These are phyloP conservation scores for Hebeloma cylindrosporum DNA, from an alignment of 768 basidiomycete genomes.

Conservation along the genomic window DNA sequence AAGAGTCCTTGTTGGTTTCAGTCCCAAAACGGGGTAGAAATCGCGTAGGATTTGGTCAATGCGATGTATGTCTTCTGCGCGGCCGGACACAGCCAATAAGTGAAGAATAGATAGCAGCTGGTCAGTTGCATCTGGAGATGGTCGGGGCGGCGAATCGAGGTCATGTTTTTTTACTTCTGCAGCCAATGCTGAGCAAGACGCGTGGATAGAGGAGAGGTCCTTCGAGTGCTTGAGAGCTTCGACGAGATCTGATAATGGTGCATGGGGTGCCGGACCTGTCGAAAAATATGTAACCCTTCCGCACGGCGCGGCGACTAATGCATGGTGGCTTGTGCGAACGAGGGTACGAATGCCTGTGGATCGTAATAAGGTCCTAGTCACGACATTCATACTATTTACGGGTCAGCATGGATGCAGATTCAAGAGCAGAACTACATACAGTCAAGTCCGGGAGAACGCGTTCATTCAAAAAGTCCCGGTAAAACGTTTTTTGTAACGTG, in stretches of 20 bases:
- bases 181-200: slow-evolving; percentile 36
- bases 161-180: slow-evolving; percentile 21
- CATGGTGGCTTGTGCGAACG: slow-evolving; percentile 17
- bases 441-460: slow-evolving; percentile 8
- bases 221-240: slow-evolving; percentile 17
- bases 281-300: neutral
- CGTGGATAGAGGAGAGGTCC: slow-evolving; percentile 31
- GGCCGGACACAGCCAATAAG: slow-evolving; percentile 50
- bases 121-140: slow-evolving; percentile 21
- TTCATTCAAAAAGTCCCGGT: slow-evolving; percentile 9
- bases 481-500: slow-evolving; percentile 28
- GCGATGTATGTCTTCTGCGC: slow-evolving; percentile 52
- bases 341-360: slow-evolving; percentile 29
- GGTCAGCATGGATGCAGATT: slow-evolving; percentile 18
- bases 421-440: slow-evolving; percentile 11
- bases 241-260: slow-evolving; percentile 4
- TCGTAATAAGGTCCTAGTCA: slow-evolving; percentile 44
- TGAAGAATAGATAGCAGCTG: slow-evolving; percentile 42
- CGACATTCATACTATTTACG: slow-evolving; percentile 62
- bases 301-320: slow-evolving; percentile 5
- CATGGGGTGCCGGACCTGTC: slow-evolving; percentile 2
- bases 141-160: neutral
- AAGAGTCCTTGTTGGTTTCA: slow-evolving; percentile 43
- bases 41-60: slow-evolving; percentile 54
- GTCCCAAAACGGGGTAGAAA: slow-evolving; percentile 46